These are phyloP conservation scores for Ascochyta rabiei DNA, from an alignment of 2,329 filamentous ascomycete species.

Conservation along the genomic window DNA sequence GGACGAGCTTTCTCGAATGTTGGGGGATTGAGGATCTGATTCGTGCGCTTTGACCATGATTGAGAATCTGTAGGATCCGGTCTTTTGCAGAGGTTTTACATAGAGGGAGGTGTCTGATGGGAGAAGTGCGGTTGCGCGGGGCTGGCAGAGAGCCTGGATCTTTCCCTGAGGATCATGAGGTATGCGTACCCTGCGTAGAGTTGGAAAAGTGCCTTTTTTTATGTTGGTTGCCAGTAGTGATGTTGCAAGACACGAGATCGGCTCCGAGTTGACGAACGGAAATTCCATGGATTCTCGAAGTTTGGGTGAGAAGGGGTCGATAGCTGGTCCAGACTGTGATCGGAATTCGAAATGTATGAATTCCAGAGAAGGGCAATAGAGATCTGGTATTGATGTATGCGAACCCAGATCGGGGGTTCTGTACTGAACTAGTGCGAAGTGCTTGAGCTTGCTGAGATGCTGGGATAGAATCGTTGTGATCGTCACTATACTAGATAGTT, in stretches of 20 bases:
- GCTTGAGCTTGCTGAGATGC: conserved; percentile 51
- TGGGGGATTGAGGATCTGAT: neutral
- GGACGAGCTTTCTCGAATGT: neutral
- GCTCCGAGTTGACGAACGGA: conserved; percentile 38
- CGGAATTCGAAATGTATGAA: conserved; percentile 66
- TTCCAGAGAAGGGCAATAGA: conserved; percentile 57
- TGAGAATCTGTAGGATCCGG: neutral
- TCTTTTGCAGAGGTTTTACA: conserved; percentile 12
- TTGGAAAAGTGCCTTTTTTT: conserved; percentile 65
- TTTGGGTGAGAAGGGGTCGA: conserved; percentile 12
- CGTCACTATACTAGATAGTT: conserved; percentile 58
- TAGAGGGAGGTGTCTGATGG: conserved; percentile 42
- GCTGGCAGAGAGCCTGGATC: conserved; percentile 72
- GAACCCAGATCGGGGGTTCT: conserved; percentile 54
- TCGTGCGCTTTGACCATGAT: conserved; percentile 1
- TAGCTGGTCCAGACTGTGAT: conserved; percentile 31
- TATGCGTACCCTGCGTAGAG: conserved; percentile 63
- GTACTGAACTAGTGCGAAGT: conserved; percentile 61
- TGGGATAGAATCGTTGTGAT: conserved; percentile 59
- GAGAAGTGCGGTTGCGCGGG: conserved; percentile 61
- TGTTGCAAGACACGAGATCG: conserved; percentile 61
- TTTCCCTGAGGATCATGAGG: conserved; percentile 73
- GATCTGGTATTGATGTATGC: conserved; percentile 52
- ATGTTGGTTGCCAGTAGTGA: conserved; percentile 70
- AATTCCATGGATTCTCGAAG: conserved; percentile 15